Evolutionary conservation across 257 asterid species (phyloP).

Genomic region (Solanum rostratum): DNA sequence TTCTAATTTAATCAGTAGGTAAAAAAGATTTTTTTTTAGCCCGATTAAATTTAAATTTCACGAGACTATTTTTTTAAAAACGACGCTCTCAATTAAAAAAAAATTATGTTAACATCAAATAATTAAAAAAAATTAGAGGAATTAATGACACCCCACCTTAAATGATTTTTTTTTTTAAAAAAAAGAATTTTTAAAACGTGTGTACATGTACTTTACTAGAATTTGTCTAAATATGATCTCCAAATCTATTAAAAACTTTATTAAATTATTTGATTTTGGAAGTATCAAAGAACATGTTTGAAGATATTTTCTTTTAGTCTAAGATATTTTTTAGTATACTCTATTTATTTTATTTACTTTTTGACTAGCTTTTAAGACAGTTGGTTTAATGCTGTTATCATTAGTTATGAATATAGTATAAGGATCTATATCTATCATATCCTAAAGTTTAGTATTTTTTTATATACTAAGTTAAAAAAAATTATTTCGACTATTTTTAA

Average conservation of each 20-base stretch:
- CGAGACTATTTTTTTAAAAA: too few relatives aligned
- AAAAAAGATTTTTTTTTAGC: too few relatives aligned
- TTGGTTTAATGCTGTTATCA: background rate
- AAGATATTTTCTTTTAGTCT: background rate
- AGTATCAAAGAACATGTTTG: background rate
- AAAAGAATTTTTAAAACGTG: background rate
- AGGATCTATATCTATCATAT: background rate
- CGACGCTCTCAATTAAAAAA: accelerated
- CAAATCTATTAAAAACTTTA: background rate
- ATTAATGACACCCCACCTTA: background rate
- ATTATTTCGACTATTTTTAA: background rate
- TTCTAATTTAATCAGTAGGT: too few relatives aligned
- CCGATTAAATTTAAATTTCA: too few relatives aligned
- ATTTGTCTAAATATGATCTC: background rate
- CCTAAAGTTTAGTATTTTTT: background rate
- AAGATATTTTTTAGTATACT: background rate
- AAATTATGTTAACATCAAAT: too few relatives aligned
- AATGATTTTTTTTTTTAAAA: too few relatives aligned
- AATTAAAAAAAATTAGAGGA: too few relatives aligned
- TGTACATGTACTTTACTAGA: background rate
- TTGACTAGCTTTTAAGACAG: background rate
- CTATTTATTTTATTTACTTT: background rate
- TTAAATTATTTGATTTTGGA: background rate
- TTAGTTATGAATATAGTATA: background rate
- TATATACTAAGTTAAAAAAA: background rate